A percentile compares a stretch with the other conserved stretches of the same genome.
Conservation (phyloP, 2,329 filamentous ascomycete genomes). For the Fusarium secorum region DNA sequence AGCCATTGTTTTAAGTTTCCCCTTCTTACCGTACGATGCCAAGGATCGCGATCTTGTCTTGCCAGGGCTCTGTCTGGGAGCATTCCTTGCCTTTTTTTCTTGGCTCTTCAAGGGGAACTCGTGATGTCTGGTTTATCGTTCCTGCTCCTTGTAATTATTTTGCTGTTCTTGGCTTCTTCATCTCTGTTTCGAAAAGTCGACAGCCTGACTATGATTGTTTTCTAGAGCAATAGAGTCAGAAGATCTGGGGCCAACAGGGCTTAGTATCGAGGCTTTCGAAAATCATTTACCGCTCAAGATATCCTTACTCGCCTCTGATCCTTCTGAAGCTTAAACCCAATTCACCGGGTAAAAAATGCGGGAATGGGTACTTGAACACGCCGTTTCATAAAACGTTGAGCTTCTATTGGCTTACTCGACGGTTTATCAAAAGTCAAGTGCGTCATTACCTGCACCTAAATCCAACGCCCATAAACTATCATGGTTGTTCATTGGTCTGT, state of each 20-base stretch:
- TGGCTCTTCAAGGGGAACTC: not conserved
- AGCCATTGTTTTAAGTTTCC: not conserved
- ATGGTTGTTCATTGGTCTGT: not conserved
- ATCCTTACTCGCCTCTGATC: not conserved
- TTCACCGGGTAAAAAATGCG: not conserved
- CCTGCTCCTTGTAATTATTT: not conserved
- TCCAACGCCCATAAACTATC: not conserved
- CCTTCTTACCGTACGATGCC: not conserved
- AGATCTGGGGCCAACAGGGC: fast-evolving
- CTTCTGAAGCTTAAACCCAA: not conserved
- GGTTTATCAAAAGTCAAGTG: not conserved
- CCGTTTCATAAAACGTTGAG: not conserved
- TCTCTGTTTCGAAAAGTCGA: not conserved
- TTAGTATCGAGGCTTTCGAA: not conserved
- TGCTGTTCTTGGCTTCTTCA: not conserved
- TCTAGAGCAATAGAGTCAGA: not conserved
- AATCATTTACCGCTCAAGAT: not conserved
- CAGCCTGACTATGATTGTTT: not conserved
- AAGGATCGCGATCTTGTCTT: not conserved
- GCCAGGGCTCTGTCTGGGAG: not conserved
- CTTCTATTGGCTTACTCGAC: not conserved
- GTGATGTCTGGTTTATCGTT: not conserved
- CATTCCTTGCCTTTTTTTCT: fast-evolving
- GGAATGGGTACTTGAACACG: not conserved
- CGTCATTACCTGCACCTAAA: slow-evolving; percentile 7